Evolutionary conservation across 768 basidiomycete genomes (phyloP).

Genomic region (Dioszegia crocea): DNA sequence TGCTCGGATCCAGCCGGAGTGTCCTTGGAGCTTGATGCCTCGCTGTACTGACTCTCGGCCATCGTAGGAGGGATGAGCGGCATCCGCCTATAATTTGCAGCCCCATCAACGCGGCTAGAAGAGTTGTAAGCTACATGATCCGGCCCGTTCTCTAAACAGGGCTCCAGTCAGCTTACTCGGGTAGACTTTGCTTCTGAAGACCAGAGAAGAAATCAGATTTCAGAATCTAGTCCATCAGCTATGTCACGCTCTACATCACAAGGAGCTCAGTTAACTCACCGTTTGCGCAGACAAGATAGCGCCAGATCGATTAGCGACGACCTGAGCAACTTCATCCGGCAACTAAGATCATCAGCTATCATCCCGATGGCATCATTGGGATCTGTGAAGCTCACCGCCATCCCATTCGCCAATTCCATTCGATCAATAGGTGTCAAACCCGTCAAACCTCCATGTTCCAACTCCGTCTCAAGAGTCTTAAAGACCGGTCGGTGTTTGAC

Average conservation of each 20-base stretch:
- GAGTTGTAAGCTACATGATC: background rate
- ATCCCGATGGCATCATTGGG: background rate
- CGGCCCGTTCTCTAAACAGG: too few relatives aligned
- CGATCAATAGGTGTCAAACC: constrained; percentile 78
- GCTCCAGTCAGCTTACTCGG: constrained; percentile 73
- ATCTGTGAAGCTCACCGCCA: constrained; percentile 33
- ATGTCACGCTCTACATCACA: background rate
- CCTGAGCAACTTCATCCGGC: constrained; percentile 83
- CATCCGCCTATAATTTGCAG: constrained; percentile 85
- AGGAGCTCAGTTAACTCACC: constrained; percentile 1
- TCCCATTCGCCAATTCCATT: constrained; percentile 37
- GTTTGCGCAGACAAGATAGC: constrained; percentile 63
- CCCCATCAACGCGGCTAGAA: constrained; percentile 72
- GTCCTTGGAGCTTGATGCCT: background rate
- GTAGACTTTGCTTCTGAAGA: constrained; percentile 91
- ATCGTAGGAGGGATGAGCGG: constrained; percentile 56
- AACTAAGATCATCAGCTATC: constrained; percentile 42
- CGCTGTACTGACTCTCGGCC: background rate
- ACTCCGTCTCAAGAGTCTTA: constrained; percentile 89
- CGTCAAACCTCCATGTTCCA: constrained; percentile 69
- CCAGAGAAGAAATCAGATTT: constrained; percentile 58
- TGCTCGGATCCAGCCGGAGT: constrained; percentile 43
- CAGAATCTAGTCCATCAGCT: constrained; percentile 76
- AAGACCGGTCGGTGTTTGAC: constrained; percentile 86
- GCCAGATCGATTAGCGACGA: constrained; percentile 79